Conservation (phyloP, 495 filamentous ascomycete species). For the Aspergillus hancockii region DNA sequence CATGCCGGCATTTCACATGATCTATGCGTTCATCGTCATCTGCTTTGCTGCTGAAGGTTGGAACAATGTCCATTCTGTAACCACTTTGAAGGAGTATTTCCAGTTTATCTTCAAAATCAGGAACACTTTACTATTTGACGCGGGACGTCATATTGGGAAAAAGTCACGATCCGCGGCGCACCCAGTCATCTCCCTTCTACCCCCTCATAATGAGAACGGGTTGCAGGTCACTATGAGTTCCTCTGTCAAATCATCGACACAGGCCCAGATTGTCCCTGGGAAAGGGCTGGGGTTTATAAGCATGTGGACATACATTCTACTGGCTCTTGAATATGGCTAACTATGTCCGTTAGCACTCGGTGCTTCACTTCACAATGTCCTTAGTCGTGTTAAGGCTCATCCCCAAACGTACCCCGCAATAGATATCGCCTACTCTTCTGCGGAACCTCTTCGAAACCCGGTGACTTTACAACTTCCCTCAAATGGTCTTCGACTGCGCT, state of each 20-base stretch:
- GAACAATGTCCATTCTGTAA: neutral
- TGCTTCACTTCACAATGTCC: conserved; percentile 83
- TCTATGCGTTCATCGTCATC: conserved; percentile 20
- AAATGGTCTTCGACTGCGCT: conserved; percentile 87
- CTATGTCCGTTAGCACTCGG: conserved; percentile 64
- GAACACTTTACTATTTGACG: neutral
- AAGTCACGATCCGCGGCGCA: neutral
- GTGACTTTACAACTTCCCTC: conserved; percentile 71
- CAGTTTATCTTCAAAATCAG: neutral
- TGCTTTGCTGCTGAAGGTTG: neutral
- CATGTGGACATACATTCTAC: conserved; percentile 35
- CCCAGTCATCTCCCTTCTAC: conserved; percentile 4
- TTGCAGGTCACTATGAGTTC: conserved; percentile 47
- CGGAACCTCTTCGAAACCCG: conserved; percentile 69
- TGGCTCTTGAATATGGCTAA: conserved; percentile 23
- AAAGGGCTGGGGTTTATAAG: conserved; percentile 78
- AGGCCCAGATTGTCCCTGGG: conserved; percentile 73
- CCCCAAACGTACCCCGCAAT: conserved; percentile 78
- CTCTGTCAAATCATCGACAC: conserved; percentile 35
- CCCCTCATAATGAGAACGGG: conserved; percentile 22
- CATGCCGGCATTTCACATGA: conserved; percentile 42
- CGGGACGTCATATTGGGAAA: neutral
- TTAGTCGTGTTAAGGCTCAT: conserved; percentile 83
- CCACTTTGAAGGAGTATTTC: neutral
- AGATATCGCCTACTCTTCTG: conserved; percentile 72